These are phyloP conservation scores for Puccinia hordei DNA, from an alignment of 1,284 basidiomycete genomes.

Conservation along the genomic window DNA sequence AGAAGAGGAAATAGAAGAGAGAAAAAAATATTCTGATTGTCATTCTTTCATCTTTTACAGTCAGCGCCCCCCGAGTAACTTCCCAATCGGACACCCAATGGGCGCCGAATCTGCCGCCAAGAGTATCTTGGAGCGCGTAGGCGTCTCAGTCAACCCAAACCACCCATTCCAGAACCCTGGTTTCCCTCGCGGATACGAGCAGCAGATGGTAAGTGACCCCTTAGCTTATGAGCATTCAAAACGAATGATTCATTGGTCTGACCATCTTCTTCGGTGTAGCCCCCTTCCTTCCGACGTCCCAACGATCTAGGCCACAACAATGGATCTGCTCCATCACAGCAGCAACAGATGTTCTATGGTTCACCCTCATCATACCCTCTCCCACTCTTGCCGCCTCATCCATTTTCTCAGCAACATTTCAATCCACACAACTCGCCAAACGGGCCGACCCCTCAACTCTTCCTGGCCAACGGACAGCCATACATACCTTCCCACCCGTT, in stretches of 20 bases:
- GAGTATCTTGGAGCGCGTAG: conserved; percentile 48
- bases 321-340: conserved; percentile 11
- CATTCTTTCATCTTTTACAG: not conserved
- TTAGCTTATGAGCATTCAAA: not conserved
- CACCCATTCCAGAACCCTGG: conserved; percentile 30
- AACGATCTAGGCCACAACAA: conserved; percentile 8
- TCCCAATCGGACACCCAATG: conserved; percentile 29
- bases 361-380: conserved; percentile 24
- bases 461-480: conserved; percentile 50
- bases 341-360: conserved; percentile 34
- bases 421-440: conserved; percentile 39
- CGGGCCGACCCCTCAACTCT: conserved; percentile 42
- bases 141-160: conserved; percentile 29
- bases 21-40: not conserved
- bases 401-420: conserved; percentile 25
- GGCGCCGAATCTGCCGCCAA: conserved; percentile 34
- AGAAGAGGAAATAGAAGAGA: too few relatives aligned
- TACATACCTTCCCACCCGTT: conserved; percentile 38
- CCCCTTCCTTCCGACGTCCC: conserved; percentile 18
- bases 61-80: conserved; percentile 27
- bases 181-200: conserved; percentile 31
- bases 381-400: conserved; percentile 37
- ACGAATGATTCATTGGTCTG: not conserved
- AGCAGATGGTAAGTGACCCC: not conserved
- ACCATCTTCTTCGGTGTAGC: not conserved